Base-by-base conservation (phyloP, 2,329 filamentous ascomycete species). In the Epichloe bromicola region DNA sequence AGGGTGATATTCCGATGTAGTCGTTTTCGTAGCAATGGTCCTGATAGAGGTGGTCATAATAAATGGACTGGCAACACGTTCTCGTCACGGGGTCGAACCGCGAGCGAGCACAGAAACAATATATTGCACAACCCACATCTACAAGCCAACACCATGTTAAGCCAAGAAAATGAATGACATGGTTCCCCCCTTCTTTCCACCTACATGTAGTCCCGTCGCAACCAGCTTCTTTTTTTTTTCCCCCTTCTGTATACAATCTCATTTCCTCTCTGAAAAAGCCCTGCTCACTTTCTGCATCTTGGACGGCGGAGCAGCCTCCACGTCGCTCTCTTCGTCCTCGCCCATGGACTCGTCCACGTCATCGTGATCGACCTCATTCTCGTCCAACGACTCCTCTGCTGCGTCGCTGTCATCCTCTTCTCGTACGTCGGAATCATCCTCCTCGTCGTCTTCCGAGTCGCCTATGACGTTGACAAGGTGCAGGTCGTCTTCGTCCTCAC, bases 381-480 rank as follows among this genome's bases (percentile, higher is more conserved):
- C 78, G 20, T 80, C 76, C 2, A 79, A 63, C 1, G 69, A 70
- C 57, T 74, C 73, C 37, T 73, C 71, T 1, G 63, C 74, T 7
- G 72, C 75, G 14, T 71, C 69, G 44, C 70, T 69, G 34, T 72
- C 70, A 2, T 70, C 70, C 3, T 70, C 72, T 8, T 70, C 68
- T 2, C 63, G 65, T 3, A 62, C 67, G 46, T 11, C 71, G 5
- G 66, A 67, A 6, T 71, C 71, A 10, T 74, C 72, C 11, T 72
- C 73, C 49, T 78, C 74, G 17, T 82, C 80, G 17, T 82, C 80
- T 42, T 83, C 79, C 5, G 79, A 82, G 44, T 78, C 79, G 30
- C 76, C 79, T 14, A 74, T 63, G 49, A 75, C 76, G 55, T 79
- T 82, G 20, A 74, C 70, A 33, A 74, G 67, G 3, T 74, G 73